Evolutionary conservation across 139 green algal species (phyloP).

Genomic region (Closterium sp.): DNA sequence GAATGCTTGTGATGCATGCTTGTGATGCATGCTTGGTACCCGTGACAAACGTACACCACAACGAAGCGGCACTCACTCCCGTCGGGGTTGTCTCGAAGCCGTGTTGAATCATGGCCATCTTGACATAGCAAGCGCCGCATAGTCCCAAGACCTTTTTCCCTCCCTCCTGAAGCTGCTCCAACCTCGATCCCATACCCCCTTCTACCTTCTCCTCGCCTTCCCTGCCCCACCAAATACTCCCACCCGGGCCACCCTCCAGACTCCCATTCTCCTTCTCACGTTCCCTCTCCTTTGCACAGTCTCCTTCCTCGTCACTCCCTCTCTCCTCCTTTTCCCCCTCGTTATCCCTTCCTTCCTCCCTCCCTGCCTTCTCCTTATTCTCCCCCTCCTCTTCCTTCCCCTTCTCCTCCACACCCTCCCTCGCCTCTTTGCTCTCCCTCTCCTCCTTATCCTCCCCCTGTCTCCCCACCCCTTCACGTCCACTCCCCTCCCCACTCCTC

Average conservation of each 20-base stretch:
- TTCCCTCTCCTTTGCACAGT: background rate
- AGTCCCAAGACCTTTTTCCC: background rate
- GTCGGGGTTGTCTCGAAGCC: too few relatives aligned
- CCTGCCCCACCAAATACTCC: background rate
- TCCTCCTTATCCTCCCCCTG: background rate
- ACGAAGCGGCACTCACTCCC: too few relatives aligned
- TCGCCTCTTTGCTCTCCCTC: background rate
- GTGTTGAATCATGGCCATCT: background rate
- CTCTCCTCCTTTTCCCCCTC: background rate
- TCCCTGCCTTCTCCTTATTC: background rate
- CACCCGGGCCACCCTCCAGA: background rate
- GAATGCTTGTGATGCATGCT: too few relatives aligned
- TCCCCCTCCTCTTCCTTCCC: background rate
- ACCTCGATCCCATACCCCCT: background rate
- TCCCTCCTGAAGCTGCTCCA: background rate
- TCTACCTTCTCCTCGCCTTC: background rate
- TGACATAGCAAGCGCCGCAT: background rate
- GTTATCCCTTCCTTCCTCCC: background rate
- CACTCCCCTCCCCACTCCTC: too few relatives aligned
- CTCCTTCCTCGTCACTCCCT: background rate
- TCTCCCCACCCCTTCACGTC: too few relatives aligned
- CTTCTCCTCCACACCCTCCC: too few relatives aligned
- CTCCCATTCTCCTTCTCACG: background rate
- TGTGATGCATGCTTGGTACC: too few relatives aligned
- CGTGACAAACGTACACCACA: too few relatives aligned